Evolutionary conservation across 2,329 filamentous ascomycete genomes (phyloP).

Genomic region (Lecanicillium sp.): DNA sequence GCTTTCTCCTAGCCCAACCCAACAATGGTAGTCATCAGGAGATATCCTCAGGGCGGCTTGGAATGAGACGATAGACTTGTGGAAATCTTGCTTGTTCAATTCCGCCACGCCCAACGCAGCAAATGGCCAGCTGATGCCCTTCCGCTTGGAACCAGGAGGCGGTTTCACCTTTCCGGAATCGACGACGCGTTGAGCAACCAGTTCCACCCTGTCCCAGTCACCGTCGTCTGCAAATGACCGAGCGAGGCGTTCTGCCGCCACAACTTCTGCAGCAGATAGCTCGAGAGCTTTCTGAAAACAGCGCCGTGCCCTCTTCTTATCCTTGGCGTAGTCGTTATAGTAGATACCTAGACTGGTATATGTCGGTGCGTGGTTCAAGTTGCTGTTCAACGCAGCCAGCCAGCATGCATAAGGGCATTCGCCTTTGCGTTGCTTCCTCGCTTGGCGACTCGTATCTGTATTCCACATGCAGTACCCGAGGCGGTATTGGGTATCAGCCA

Average conservation of each 20-base stretch:
- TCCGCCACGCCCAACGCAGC: conserved; percentile 90
- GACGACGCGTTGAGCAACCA: conserved; percentile 82
- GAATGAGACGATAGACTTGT: conserved; percentile 84
- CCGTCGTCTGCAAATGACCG: conserved; percentile 78
- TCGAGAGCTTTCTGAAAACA: conserved; percentile 97
- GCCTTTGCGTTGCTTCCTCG: conserved; percentile 71
- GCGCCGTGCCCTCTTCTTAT: conserved; percentile 76
- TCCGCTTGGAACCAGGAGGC: conserved; percentile 85
- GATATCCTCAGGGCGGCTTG: conserved; percentile 79
- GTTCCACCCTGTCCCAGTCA: conserved; percentile 95
- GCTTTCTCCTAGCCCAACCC: conserved; percentile 93
- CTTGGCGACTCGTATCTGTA: conserved; percentile 62
- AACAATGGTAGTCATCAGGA: conserved; percentile 86
- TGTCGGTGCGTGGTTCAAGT: conserved; percentile 80
- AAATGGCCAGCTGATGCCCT: conserved; percentile 92
- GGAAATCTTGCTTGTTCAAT: conserved; percentile 86
- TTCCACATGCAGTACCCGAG: conserved; percentile 86
- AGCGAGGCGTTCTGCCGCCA: conserved; percentile 81
- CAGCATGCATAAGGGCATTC: conserved; percentile 69
- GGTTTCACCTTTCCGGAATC: conserved; percentile 91
- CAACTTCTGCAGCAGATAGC: conserved; percentile 76
- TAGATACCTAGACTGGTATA: conserved; percentile 88
- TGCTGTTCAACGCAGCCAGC: conserved; percentile 73
- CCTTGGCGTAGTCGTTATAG: conserved; percentile 84
- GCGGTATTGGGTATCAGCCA: conserved; percentile 79